Base-by-base conservation (phyloP, 768 basidiomycete species). In the Infundibulicybe gibba region DNA sequence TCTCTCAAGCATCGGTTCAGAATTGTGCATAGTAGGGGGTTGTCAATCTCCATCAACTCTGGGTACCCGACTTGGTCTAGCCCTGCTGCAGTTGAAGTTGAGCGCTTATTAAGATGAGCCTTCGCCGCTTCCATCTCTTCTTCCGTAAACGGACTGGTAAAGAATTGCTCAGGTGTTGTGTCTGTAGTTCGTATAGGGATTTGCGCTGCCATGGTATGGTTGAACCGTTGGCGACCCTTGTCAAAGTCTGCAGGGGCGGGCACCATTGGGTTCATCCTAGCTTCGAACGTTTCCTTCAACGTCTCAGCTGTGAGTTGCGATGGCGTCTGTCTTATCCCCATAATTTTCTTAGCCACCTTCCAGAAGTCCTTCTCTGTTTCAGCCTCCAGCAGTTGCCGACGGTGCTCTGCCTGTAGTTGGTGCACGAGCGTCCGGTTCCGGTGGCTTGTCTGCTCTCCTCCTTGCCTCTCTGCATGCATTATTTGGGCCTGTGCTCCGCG, bases 41-140 rank as follows among this genome's bases (percentile, higher is more conserved):
- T 52, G n/a, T 43, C 38, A 39, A 52, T 42, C 17, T 32, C 43
- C 43, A 43, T 13, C 8, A 52, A 8, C 5, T 52, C 51, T 2
- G 20, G 35, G 20, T 40, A 48, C 0, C 38, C 43, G 2, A 48
- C 5, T n/a, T 40, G 15, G 20, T 52, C 51, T 10, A 44, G 17
- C 5, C 51, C 51, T 11, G 17, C 12, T 14, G 51, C 17, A 4
- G 1, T 17, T 31, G 3, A 32, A 1, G 47, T 21, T 1, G 40
- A 14, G 6, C 39, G 40, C 6, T 43, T 35, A 2, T 43, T n/a
- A 10, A 52, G 25, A 17, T 52, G 51, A 3, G 21, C 31, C 16
- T 52, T 52, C 16, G 34, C 51, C 16, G 5, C 14, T 30, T 42
- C 47, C 31, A 52, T 34, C 17, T 52, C 51, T 1, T 38, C 41